A percentile compares a stretch with the other conserved stretches of the same genome.
Conservation (phyloP, 257 asterid genomes). For the Thymus quinquecostatus region DNA sequence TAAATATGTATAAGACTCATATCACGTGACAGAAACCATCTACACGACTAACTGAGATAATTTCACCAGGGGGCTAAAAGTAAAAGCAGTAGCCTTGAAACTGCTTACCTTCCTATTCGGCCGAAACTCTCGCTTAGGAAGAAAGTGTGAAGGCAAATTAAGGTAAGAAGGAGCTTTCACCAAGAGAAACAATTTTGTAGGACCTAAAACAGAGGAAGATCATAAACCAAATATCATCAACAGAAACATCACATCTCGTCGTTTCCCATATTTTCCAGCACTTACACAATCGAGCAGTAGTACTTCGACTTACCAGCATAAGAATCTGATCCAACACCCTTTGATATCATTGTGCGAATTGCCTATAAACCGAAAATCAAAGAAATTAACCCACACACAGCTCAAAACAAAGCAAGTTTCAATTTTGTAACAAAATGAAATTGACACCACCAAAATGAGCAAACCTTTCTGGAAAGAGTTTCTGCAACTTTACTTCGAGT, state of each 20-base stretch:
- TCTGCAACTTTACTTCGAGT: conserved; percentile 62
- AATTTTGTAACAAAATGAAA: conserved; percentile 3
- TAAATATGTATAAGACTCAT: background rate
- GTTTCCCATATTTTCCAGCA: background rate
- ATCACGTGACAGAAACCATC: background rate
- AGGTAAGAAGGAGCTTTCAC: conserved; percentile 80
- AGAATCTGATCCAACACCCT: conserved; percentile 84
- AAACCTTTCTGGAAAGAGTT: conserved; percentile 77
- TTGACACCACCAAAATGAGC: conserved; percentile 13
- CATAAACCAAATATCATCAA: conserved; percentile 4
- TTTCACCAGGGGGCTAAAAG: background rate
- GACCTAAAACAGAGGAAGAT: conserved; percentile 54
- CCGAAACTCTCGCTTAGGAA: conserved; percentile 86
- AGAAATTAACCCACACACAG: background rate
- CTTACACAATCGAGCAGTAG: conserved; percentile 4
- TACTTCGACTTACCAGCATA: conserved; percentile 54
- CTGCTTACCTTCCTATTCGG: conserved; percentile 66
- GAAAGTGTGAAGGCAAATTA: conserved; percentile 76
- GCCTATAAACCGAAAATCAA: conserved; percentile 51
- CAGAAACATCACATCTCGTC: conserved; percentile 16
- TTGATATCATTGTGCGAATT: conserved; percentile 77
- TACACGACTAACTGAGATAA: conserved; percentile 6
- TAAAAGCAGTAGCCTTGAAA: background rate
- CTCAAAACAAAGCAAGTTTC: background rate
- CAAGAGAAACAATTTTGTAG: conserved; percentile 77